These are phyloP conservation scores for Carex sylvatica DNA, from an alignment of 202 grass and related monocot genomes.

Conservation along the genomic window DNA sequence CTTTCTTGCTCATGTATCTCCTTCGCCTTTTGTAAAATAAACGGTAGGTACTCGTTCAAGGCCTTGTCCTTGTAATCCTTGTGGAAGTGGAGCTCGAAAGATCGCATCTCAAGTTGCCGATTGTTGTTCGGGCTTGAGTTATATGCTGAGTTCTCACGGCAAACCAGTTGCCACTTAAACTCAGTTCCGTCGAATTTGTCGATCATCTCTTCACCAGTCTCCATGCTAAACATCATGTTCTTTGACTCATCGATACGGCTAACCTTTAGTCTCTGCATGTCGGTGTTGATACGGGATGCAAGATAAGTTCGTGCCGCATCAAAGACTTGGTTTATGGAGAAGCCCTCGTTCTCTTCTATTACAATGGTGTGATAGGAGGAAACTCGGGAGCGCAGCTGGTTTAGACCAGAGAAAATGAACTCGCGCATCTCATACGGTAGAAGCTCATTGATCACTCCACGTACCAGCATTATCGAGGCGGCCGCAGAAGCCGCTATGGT, in stretches of 20 bases:
- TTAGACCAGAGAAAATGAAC: slow-evolving; percentile 47
- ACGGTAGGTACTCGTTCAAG: slow-evolving; percentile 57
- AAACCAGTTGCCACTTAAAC: slow-evolving; percentile 70
- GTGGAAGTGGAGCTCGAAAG: slow-evolving; percentile 84
- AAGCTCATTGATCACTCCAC: slow-evolving; percentile 65
- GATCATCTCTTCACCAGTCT: slow-evolving; percentile 72
- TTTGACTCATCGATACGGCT: slow-evolving; percentile 58
- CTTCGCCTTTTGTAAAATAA: slow-evolving; percentile 57
- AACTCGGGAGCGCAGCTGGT: slow-evolving; percentile 47
- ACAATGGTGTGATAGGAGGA: slow-evolving; percentile 59
- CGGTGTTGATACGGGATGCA: slow-evolving; percentile 57
- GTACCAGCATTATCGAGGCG: slow-evolving; percentile 69
- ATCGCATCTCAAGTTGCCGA: slow-evolving; percentile 31
- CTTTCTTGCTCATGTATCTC: slow-evolving; percentile 64
- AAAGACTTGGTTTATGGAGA: slow-evolving; percentile 63
- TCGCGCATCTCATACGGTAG: slow-evolving; percentile 61
- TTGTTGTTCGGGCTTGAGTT: slow-evolving; percentile 10
- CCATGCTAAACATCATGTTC: slow-evolving; percentile 70
- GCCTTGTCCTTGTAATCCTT: slow-evolving; percentile 63
- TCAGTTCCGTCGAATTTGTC: slow-evolving; percentile 60
- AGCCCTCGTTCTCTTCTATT: slow-evolving; percentile 67
- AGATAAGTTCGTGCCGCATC: slow-evolving; percentile 68
- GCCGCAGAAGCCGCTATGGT: slow-evolving; percentile 61
- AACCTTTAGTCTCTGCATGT: slow-evolving; percentile 67
- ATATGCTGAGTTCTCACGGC: slow-evolving; percentile 30